Evolutionary conservation across 2,329 filamentous ascomycete species (phyloP), one percentile per base, ranked within the genome.

Genomic region (Paracamarosporium sp.): DNA sequence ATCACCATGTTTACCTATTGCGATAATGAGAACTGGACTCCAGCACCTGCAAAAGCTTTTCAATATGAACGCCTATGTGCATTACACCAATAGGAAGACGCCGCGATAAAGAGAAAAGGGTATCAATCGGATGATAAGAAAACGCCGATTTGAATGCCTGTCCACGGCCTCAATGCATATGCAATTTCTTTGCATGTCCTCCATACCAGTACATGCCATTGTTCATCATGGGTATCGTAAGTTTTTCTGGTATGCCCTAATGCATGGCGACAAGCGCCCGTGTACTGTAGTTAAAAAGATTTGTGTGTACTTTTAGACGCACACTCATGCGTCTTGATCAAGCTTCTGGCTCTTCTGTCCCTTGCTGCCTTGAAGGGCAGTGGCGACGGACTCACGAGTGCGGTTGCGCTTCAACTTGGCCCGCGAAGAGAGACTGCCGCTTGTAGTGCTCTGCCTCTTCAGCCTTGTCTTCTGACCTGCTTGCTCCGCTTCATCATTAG

Each of bases 391-490:
- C 28, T 68, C 63, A n/a, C 62, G 60, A 5, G 64, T 65, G 22
- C 64, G 58, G 11, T 61, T 30, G 25, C 64, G 54, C 54, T 68
- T 70, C 33, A 66, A 36, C 11, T 52, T 59, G 7, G 62, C 30
- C 4, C 57, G 50, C 6, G 59, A 58, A 9, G 58, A 64, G 13
- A 56, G 33, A 31, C 62, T 64, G 17, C 63, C 59, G 24, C 63
- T 63, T 9, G 62, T 55, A 8, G 55, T 59, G 50, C 59, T 65
- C 22, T 54, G 33, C 17, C 35, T 38, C 46, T 53, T 53, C 17
- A 17, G 31, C 45, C 17, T 31, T 12, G 31, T 31, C 38, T 15
- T 45, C 41, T 20, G 41, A 20, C 43, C 17, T 30, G 36, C 12
- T 45, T 43, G 15, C 56, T 58, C 25, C 22, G 25, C 36, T n/a